Conservation (phyloP, 768 basidiomycete species). For the Podaxis sp. region DNA sequence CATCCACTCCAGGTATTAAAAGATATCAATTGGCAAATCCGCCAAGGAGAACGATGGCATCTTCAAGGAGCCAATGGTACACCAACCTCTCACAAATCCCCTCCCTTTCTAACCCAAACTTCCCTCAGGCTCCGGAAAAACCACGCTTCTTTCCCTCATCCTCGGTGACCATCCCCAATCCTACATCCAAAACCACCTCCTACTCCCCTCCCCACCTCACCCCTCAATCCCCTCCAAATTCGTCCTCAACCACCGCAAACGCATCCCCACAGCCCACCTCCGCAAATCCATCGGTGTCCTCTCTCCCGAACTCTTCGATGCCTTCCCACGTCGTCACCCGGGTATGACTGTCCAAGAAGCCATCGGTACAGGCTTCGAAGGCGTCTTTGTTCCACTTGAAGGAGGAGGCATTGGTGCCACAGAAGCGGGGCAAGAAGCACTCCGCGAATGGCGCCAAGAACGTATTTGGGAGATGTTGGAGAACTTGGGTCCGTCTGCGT, state of each 20-base stretch:
- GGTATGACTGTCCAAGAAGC: conserved; percentile 72
- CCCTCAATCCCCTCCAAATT: conserved; percentile 44
- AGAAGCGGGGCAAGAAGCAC: conserved; percentile 18
- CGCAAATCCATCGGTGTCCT: conserved; percentile 70
- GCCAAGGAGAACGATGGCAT: conserved; percentile 83
- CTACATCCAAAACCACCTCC: conserved; percentile 59
- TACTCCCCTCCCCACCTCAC: conserved; percentile 28
- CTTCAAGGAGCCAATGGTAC: conserved; percentile 85
- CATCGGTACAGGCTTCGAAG: conserved; percentile 85
- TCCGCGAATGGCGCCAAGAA: conserved; percentile 30
- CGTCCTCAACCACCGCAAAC: conserved; percentile 57
- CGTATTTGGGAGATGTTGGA: conserved; percentile 54
- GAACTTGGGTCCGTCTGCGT: conserved; percentile 56
- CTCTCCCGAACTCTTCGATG: conserved; percentile 87
- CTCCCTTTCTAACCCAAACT: not conserved
- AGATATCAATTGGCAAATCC: conserved; percentile 78
- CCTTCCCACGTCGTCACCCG: conserved; percentile 71
- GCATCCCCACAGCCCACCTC: conserved; percentile 64
- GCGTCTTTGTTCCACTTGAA: conserved; percentile 59
- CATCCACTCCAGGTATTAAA: conserved; percentile 55
- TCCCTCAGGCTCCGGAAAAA: conserved; percentile 84
- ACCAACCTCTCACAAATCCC: not conserved
- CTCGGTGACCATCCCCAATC: conserved; percentile 97
- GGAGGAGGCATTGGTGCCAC: conserved; percentile 44
- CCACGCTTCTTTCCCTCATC: conserved; percentile 83